Evolutionary conservation across 805 yeast species (phyloP).

Genomic region (Wickerhamiella vanderwaltii): DNA sequence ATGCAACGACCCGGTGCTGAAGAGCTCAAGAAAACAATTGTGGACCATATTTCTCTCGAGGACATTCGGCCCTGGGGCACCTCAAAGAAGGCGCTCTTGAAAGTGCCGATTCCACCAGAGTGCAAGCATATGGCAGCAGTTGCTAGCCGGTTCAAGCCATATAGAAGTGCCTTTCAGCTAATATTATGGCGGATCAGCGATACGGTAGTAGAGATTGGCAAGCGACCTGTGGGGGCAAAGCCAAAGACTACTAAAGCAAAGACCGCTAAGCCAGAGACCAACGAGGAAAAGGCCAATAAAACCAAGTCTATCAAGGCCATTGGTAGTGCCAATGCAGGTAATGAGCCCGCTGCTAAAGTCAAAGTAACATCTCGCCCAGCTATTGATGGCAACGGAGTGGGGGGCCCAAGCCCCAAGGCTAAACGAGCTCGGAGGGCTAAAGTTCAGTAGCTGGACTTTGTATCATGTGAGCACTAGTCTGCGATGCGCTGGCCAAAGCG

Average conservation of each 20-base stretch:
- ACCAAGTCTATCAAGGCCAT: too few species aligned
- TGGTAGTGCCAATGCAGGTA: too few species aligned
- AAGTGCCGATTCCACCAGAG: slow-evolving; percentile 24
- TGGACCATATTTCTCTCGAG: slow-evolving; percentile 1
- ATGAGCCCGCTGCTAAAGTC: too few species aligned
- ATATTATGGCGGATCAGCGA: slow-evolving; percentile 60
- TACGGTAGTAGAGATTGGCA: slow-evolving; percentile 19
- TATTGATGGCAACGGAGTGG: too few species aligned
- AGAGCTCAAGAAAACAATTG: slow-evolving; percentile 2
- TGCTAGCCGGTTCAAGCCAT: slow-evolving; percentile 53
- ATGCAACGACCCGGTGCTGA: slow-evolving; percentile 37
- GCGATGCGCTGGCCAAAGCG: too few species aligned
- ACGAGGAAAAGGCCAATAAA: too few species aligned
- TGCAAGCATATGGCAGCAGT: slow-evolving; percentile 48
- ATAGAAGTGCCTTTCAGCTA: slow-evolving; percentile 54
- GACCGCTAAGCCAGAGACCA: too few species aligned
- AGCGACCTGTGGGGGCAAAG: background rate
- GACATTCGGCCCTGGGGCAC: slow-evolving; percentile 24
- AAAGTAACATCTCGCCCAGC: too few species aligned
- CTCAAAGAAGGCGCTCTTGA: slow-evolving; percentile 29
- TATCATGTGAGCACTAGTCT: too few species aligned
- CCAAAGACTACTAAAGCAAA: background rate
- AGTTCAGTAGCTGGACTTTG: too few species aligned
- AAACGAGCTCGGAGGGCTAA: too few species aligned
- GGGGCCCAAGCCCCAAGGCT: too few species aligned